Base-by-base conservation (phyloP, 495 filamentous ascomycete species). In the Hypoxylon lienhwacheense region DNA sequence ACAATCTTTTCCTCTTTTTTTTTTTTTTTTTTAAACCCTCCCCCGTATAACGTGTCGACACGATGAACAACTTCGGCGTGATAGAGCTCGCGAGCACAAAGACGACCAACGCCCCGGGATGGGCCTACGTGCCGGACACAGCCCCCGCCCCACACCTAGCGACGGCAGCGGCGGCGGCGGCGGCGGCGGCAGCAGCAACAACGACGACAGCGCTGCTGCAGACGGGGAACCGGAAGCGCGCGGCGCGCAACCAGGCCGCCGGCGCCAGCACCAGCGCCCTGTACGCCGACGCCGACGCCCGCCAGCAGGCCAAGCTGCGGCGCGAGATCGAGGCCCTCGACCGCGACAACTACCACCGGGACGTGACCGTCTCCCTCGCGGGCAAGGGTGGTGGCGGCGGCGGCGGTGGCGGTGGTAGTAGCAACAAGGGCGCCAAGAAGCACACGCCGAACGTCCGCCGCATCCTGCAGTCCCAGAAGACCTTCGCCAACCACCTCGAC, bases 381-480 rank as follows among this genome's bases (percentile, higher is more conserved):
- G 69, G 61, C 10, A 66, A 55, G 7, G 45, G 57, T 20, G 53
- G 26, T 10, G 54, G 47, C 11, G 53, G 28, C 17, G 59, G 49
- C 14, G 10, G 10, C 0, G 29, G 14, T 8, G 47, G n/a, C n/a
- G n/a, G n/a, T n/a, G 53, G 26, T 10, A 57, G 47, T 8, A 55
- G 28, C 17, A 61, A 52, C 14, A 7, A 10, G 0, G 29, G 14
- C 11, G 47, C 16, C 33, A 73, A 67, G 46, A 90, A 91, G 68
- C 77, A 80, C 47, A 90, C 90, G 12, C 76, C 86, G 2, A 88
- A 85, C 64, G 88, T 93, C n/a, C 87, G 89, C 58, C 87, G 88
- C 64, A 93, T 97, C 58, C 75, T 96, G n/a, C 82, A 85, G 59
- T 91, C 86, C 2, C 88, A 95, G 68, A 96, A 96, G 75, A 91